These are phyloP conservation scores for Cornus florida DNA, from an alignment of 148 eudicot genomes.

Conservation along the genomic window DNA sequence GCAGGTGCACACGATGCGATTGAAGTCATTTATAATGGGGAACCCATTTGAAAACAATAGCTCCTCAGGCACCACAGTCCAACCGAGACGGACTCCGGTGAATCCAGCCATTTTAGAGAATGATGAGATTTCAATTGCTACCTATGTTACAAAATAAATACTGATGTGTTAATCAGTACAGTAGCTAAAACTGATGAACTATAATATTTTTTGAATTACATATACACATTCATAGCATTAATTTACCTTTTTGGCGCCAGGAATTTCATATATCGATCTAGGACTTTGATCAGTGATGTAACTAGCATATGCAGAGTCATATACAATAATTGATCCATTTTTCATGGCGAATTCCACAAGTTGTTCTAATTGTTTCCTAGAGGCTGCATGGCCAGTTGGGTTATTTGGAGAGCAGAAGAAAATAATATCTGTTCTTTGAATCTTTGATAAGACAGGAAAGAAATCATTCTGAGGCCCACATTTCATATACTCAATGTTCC, in stretches of 20 bases:
- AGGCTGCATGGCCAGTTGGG: conserved; percentile 87
- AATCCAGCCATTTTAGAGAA: conserved; percentile 88
- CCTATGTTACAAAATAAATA: conserved; percentile 33
- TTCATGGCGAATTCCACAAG: too few species aligned
- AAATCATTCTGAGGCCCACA: conserved; percentile 57
- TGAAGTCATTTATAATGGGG: conserved; percentile 55
- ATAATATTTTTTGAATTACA: too few species aligned
- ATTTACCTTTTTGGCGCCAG: conserved; percentile 70
- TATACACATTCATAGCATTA: too few species aligned
- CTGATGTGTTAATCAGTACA: too few species aligned
- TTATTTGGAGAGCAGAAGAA: conserved; percentile 93
- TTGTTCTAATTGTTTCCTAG: conserved; percentile 48
- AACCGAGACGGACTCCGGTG: conserved; percentile 79
- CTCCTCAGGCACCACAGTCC: conserved; percentile 86
- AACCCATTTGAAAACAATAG: conserved; percentile 57
- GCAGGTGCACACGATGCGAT: conserved; percentile 59
- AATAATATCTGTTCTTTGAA: conserved; percentile 66
- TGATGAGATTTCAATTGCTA: conserved; percentile 83
- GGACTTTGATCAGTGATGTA: conserved; percentile 68
- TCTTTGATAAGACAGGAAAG: conserved; percentile 55
- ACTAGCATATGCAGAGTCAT: conserved; percentile 73
- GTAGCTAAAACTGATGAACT: too few species aligned
- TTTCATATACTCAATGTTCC: conserved; percentile 62
- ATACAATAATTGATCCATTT: conserved; percentile 71
- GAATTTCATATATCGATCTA: conserved; percentile 67